Evolutionary conservation across 73 alveolate genomes (phyloP), one percentile per base, ranked within the genome.

Genomic region (Tetrahymena elliotti): DNA sequence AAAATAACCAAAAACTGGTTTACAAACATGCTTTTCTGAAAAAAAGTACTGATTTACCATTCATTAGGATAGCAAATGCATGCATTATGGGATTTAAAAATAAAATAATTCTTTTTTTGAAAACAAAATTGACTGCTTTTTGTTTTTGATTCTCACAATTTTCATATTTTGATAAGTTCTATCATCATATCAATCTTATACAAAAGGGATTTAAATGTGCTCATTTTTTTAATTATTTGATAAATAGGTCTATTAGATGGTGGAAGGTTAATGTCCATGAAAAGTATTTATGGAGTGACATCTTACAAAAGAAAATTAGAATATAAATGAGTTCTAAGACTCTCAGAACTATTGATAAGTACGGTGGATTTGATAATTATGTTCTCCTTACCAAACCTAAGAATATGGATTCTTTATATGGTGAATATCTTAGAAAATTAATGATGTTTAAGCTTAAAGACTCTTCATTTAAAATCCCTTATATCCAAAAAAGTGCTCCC

Each of bases 371-470:
- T 24, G 96, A 94, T 92, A 94, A 94, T 34, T 94, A 94, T 88
- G 93, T 94, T 88, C 93, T 94, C 37, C 40, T 94, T 54, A 94
- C 96, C 27, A 94, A 94, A 39, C 96, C 96, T 22, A 39, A 94
- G 37, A 53, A 94, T 47, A 53, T 94, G 54, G 96, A 94, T 88
- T 94, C 96, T 84, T 53, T 94, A 47, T 94, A 39, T 92, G 96
- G 96, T 41, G 96, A 94, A 53, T 94, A 94, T 88, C 93, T 94
- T 41, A 94, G 96, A 88, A 88, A 88, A 94, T 94, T 94, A 31
- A 94, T 94, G 96, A 54, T 94, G 40, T 47, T 92, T 34, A 94
- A 92, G 37, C 31, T 94, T 20, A 94, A 94, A 83, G 93, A 94
- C 22, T 84, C 96, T 12, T 18, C 53, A n/a, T 94, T 35, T 47